Evolutionary conservation across 495 filamentous ascomycete species (phyloP).

Genomic region (Amniculicola lignicola): DNA sequence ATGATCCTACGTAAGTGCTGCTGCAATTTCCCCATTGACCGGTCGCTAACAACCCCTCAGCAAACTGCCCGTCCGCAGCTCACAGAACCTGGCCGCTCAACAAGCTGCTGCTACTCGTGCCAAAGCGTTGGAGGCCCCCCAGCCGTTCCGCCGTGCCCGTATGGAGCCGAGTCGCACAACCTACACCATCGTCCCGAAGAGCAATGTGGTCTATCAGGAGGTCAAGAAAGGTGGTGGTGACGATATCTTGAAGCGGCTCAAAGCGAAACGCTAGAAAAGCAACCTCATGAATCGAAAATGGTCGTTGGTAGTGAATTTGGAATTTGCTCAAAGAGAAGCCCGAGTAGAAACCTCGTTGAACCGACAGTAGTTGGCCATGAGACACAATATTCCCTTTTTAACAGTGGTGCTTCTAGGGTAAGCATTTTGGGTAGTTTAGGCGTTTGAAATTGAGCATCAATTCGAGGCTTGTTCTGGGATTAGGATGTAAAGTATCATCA

Average conservation of each 20-base stretch:
- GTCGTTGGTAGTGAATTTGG: no score
- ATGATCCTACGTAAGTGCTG: constrained; percentile 53
- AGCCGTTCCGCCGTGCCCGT: constrained; percentile 66
- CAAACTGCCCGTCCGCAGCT: constrained; percentile 23
- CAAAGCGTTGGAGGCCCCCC: constrained; percentile 65
- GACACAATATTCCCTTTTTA: no score
- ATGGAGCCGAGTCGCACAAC: constrained; percentile 66
- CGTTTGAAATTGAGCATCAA: no score
- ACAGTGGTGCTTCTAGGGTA: no score
- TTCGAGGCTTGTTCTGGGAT: no score
- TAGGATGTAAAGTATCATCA: no score
- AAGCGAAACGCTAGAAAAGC: no score
- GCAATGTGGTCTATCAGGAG: constrained; percentile 51
- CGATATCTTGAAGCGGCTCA: constrained; percentile 54
- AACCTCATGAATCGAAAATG: no score
- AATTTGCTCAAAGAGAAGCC: no score
- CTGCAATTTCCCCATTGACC: constrained; percentile 10
- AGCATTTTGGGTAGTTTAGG: no score
- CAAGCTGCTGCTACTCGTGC: constrained; percentile 62
- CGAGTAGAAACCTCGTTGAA: no score
- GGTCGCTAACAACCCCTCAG: constrained; percentile 25
- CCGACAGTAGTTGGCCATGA: no score
- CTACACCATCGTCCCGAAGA: constrained; percentile 77
- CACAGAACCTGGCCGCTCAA: constrained; percentile 14
- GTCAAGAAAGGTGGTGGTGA: constrained; percentile 67